phyloP scores from a whole-genome alignment of 23 red algal species.

The Chondrus crispus region DNA sequence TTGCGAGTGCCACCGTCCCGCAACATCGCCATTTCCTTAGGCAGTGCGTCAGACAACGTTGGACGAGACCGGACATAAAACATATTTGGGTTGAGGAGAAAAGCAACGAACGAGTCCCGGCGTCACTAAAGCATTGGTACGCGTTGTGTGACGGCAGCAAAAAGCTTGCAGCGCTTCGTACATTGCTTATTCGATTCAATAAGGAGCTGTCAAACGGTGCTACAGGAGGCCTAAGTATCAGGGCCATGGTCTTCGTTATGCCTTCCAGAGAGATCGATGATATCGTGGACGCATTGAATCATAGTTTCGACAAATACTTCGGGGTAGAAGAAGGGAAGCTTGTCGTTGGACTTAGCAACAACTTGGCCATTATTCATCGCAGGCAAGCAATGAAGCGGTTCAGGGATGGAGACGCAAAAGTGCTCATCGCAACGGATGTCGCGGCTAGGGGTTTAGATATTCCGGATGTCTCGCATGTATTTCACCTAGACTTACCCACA shows the following conservation, averaged over 20 bases:
- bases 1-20: conserved; percentile 92
- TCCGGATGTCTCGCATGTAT: conserved; percentile 76
- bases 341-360: conserved; percentile 38
- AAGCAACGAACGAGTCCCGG: conserved; percentile 32
- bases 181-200: conserved; percentile 40
- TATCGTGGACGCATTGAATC: conserved; percentile 61
- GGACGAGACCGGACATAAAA: conserved; percentile 66
- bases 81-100: conserved; percentile 72
- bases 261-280: conserved; percentile 41
- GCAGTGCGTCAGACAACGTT: conserved; percentile 74
- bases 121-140: conserved; percentile 53
- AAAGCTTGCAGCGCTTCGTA: conserved; percentile 64
- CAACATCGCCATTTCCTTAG: conserved; percentile 93
- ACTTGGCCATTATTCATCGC: conserved; percentile 21
- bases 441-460: conserved; percentile 90
- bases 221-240: background rate
- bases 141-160: conserved; percentile 60
- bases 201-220: background rate
- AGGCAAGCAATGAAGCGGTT: conserved; percentile 30
- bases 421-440: conserved; percentile 87
- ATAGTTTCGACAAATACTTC: conserved; percentile 12
- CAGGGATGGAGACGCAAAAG: conserved; percentile 34
- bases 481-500: conserved; percentile 93
- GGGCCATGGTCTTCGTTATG: conserved; percentile 73
- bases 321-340: background rate